phyloP scores from a whole-genome alignment of 345 rosid genomes.

The Rhizophora apiculata region DNA sequence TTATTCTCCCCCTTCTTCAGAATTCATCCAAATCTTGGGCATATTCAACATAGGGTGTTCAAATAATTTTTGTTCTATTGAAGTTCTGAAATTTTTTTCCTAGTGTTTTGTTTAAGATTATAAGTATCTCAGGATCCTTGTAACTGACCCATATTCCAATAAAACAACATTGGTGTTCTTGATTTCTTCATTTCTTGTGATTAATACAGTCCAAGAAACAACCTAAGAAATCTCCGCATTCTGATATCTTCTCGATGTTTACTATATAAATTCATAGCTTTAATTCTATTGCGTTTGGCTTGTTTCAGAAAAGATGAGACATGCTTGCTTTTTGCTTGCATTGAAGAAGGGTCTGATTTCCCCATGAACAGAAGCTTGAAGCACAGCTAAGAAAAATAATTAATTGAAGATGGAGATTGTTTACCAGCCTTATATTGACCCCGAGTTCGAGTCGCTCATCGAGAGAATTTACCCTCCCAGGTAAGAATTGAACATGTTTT shows the following conservation, averaged over 20 bases:
- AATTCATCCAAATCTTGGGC: too few species aligned
- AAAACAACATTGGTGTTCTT: too few species aligned
- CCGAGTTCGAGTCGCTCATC: conserved; percentile 69
- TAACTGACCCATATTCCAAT: too few species aligned
- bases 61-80: too few species aligned
- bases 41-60: too few species aligned
- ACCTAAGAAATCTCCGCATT: not conserved
- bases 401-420: conserved; percentile 47
- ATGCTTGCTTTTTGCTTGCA: too few species aligned
- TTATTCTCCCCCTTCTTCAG: too few species aligned
- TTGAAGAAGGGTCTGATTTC: not conserved
- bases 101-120: too few species aligned
- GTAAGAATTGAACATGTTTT: conserved; percentile 18
- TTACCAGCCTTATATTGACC: conserved; percentile 75
- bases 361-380: not conserved
- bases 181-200: too few species aligned
- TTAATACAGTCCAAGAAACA: too few species aligned
- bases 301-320: not conserved
- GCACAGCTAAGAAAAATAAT: not conserved
- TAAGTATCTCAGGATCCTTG: too few species aligned
- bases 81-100: too few species aligned
- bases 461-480: conserved; percentile 88
- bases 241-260: conserved; percentile 17
- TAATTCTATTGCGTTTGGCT: not conserved
- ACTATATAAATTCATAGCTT: conserved; percentile 1